These are phyloP conservation scores for Tolypocladium amazonense DNA, from an alignment of 2,329 filamentous ascomycete genomes.

Conservation along the genomic window DNA sequence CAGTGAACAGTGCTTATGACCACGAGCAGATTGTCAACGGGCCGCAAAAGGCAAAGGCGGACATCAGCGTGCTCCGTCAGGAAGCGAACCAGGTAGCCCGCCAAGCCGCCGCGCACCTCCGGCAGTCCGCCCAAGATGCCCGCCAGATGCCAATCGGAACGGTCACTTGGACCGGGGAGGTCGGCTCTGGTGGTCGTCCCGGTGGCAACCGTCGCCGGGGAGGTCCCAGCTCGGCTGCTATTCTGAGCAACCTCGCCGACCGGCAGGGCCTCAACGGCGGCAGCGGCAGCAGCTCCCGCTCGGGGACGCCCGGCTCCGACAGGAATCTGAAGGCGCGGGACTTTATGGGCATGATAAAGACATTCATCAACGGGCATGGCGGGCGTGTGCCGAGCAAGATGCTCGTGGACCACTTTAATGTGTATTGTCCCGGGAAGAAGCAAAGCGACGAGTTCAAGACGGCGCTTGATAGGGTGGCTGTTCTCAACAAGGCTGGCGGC, in stretches of 20 bases:
- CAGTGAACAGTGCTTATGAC: constrained; percentile 84
- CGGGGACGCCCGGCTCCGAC: constrained; percentile 29
- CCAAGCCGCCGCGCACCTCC: constrained; percentile 66
- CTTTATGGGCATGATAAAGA: constrained; percentile 62
- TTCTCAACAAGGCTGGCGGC: constrained; percentile 48
- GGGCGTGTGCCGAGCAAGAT: constrained; percentile 74
- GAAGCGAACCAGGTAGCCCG: constrained; percentile 75
- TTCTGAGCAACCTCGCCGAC: constrained; percentile 46
- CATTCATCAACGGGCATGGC: constrained; percentile 68
- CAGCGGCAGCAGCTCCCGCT: constrained; percentile 33
- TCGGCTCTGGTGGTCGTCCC: constrained; percentile 66
- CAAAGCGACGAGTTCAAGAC: constrained; percentile 72
- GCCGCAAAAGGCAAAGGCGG: constrained; percentile 59
- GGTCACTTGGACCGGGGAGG: constrained; percentile 86
- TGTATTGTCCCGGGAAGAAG: constrained; percentile 53
- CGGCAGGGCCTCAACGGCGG: constrained; percentile 40
- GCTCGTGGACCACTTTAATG: constrained; percentile 83
- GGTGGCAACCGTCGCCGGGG: constrained; percentile 40
- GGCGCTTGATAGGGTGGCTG: constrained; percentile 68
- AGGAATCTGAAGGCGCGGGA: constrained; percentile 43
- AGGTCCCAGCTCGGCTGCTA: constrained; percentile 41
- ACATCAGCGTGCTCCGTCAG: constrained; percentile 66
- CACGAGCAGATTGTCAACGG: constrained; percentile 86
- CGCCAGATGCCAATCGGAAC: constrained; percentile 67
- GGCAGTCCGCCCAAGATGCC: constrained; percentile 62